Evolutionary conservation across 1,284 basidiomycete species (phyloP), one percentile per base, ranked within the genome.

Genomic region (Fomitopsis pinicola): DNA sequence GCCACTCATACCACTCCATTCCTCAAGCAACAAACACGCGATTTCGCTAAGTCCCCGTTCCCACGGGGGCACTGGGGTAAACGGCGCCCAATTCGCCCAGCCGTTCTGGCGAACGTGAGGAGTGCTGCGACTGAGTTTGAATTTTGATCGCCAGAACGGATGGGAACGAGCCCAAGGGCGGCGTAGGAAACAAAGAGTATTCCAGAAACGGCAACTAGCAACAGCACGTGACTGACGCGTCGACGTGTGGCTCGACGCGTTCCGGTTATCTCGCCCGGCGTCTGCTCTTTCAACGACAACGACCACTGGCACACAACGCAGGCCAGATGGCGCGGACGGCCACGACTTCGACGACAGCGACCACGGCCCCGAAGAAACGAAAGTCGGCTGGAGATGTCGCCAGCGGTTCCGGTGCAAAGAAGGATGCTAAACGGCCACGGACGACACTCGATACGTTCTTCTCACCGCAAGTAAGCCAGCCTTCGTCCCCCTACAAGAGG

Each of bases 401-500:
- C 9, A 64, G 68, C 38, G 62, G 67, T 26, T 66, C 66, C 8
- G 45, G 63, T 33, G 14, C 10, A 12, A 22, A 28, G 15, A 67
- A 68, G 55, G 64, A 62, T 6, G 42, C 66, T n/a, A 80, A 80
- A 64, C 75, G 77, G 45, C 73, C 72, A 28, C 75, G 75, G 50
- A 72, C 64, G 57, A 78, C 77, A 1, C 74, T 82, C 58, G 76
- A 79, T 60, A 62, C 76, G 33, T 82, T 79, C 69, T 82, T 82
- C 66, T 69, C 77, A 1, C 78, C 79, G 1, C 74, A 76, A 56
- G 73, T 80, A 19, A 3, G 8, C 15, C n/a, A 22, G 6, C 1
- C 3, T 6, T 45, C n/a, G 5, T 9, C 42, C 42, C 30, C 7
- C 5, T 33, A 22, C 48, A 30, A 28, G 9, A 33, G 9, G 1